Evolutionary conservation across 1,284 basidiomycete species (phyloP).

Genomic region (Ceratobasidium sp.): DNA sequence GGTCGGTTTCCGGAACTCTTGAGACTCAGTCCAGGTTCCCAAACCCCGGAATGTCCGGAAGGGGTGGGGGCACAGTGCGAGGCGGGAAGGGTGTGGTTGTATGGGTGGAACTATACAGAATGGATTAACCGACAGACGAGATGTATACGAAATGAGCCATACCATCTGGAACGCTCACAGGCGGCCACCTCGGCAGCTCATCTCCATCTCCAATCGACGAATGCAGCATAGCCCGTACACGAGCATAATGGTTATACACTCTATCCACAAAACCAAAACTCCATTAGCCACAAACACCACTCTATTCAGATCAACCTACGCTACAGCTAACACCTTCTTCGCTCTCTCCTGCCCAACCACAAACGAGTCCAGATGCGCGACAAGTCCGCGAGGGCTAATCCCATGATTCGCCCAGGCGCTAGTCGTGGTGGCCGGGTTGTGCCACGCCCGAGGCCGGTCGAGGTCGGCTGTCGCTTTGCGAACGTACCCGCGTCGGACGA

Average conservation of each 20-base stretch:
- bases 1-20: no score
- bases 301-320: constrained; percentile 66
- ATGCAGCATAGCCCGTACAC: constrained; percentile 75
- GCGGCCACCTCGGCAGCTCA: constrained; percentile 53
- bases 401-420: constrained; percentile 10
- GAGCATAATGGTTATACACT: constrained; percentile 94
- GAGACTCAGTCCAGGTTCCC: no score
- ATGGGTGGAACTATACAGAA: constrained; percentile 64
- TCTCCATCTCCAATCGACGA: constrained; percentile 61
- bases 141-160: constrained; percentile 49
- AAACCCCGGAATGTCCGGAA: no score
- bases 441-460: constrained; percentile 27
- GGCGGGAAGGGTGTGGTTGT: constrained; percentile 67
- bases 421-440: constrained; percentile 17
- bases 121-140: constrained; percentile 25
- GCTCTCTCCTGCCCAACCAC: constrained; percentile 94
- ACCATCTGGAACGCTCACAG: constrained; percentile 56
- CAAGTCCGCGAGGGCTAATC: constrained; percentile 64
- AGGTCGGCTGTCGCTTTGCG: constrained; percentile 12
- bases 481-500: constrained; percentile 22
- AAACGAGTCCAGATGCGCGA: constrained; percentile 89
- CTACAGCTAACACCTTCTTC: constrained; percentile 93
- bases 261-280: constrained; percentile 60
- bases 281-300: no score
- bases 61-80: no score